A percentile compares a stretch with the other conserved stretches of the same genome.
phyloP scores from a whole-genome alignment of 2,329 filamentous ascomycete species.

The Arthrobotrys megalospora region DNA sequence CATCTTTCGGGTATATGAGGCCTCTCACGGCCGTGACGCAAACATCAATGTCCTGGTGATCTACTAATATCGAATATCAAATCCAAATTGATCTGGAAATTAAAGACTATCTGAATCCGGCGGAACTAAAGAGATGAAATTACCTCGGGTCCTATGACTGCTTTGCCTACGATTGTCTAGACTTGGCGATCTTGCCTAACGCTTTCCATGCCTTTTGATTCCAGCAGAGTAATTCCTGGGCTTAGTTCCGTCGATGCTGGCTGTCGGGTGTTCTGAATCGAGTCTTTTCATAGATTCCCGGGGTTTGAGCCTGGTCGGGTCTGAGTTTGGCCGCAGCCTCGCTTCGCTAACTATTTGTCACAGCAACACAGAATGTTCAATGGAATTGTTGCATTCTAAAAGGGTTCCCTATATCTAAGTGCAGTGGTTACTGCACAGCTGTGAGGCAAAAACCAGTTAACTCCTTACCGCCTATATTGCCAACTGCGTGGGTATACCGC shows the following conservation, averaged over 20 bases:
- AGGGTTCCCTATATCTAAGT: too few relatives aligned
- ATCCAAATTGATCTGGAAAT: not conserved
- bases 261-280: not conserved
- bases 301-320: not conserved
- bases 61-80: not conserved
- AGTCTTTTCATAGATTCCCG: not conserved
- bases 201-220: not conserved
- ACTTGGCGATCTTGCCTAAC: not conserved
- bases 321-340: not conserved
- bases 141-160: conserved; percentile 1
- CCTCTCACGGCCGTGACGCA: not conserved
- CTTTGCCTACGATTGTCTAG: not conserved
- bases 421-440: too few relatives aligned
- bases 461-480: too few relatives aligned
- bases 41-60: not conserved
- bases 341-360: not conserved
- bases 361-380: conserved; percentile 1
- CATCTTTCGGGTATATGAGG: conserved; percentile 1
- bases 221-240: not conserved
- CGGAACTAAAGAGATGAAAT: not conserved
- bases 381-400: conserved; percentile 14
- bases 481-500: too few relatives aligned
- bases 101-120: not conserved
- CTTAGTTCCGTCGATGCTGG: not conserved
- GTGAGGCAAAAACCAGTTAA: too few relatives aligned